Conservation (phyloP, 305 asterid species). For the Solanum hybrid region DNA sequence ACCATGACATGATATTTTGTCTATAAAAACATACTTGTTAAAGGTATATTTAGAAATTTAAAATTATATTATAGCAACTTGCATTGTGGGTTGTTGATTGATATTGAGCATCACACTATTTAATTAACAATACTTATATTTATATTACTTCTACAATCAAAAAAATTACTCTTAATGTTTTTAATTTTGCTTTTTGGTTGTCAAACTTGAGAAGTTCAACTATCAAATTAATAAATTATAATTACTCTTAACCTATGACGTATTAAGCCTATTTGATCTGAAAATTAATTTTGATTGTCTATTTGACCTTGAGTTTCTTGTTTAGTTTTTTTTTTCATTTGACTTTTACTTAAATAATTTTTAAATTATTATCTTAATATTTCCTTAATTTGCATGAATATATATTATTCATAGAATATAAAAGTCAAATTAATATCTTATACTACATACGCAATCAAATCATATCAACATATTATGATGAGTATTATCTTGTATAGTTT, state of each 20-base stretch:
- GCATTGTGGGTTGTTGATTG: neutral
- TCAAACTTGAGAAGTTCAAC: neutral
- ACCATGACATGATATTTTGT: neutral
- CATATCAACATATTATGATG: neutral
- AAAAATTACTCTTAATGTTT: neutral
- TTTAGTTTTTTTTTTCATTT: neutral
- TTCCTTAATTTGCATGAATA: neutral
- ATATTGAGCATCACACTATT: neutral
- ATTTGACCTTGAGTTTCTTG: neutral
- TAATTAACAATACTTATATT: neutral
- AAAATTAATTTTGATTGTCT: neutral
- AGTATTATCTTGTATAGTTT: neutral
- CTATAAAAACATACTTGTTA: neutral
- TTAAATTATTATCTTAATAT: neutral
- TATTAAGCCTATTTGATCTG: neutral
- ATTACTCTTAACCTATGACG: neutral
- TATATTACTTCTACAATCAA: neutral
- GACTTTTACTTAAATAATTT: neutral
- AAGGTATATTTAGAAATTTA: neutral
- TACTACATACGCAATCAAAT: neutral
- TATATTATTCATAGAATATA: neutral
- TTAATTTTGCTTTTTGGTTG: neutral
- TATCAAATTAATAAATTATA: neutral
- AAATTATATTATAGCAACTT: neutral
- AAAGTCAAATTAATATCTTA: neutral